These are phyloP conservation scores for Phytophthora cryptogea DNA, from an alignment of 352 stramenopile genomes.

Conservation along the genomic window DNA sequence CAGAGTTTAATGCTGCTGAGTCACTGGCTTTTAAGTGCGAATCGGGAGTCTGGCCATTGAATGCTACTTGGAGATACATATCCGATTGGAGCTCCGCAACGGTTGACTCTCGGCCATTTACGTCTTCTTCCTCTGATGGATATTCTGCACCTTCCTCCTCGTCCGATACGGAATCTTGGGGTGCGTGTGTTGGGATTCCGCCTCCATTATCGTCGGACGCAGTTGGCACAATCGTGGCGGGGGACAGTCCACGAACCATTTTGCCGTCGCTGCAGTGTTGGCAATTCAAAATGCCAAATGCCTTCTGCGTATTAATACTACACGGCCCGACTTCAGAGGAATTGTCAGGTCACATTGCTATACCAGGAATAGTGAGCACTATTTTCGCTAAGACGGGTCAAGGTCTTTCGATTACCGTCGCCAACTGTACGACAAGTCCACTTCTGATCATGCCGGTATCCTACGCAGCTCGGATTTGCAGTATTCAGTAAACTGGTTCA, in stretches of 20 bases:
- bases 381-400: background rate
- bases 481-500: no score
- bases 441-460: no score
- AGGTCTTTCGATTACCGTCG: background rate
- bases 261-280: background rate
- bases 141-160: conserved; percentile 7
- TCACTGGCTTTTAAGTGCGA: background rate
- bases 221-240: conserved; percentile 25
- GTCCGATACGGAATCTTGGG: background rate
- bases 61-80: conserved; percentile 21
- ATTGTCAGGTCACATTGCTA: no score
- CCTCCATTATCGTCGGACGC: conserved; percentile 16
- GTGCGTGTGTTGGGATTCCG: background rate
- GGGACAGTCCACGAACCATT: conserved; percentile 20
- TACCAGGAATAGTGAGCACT: conserved; percentile 5
- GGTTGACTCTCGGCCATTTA: background rate
- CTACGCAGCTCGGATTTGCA: no score
- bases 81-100: conserved; percentile 3
- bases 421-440: no score
- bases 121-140: conserved; percentile 12
- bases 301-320: background rate
- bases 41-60: conserved; percentile 5
- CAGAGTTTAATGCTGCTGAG: background rate
- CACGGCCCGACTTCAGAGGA: no score
- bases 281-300: background rate